A percentile compares a stretch with the other conserved stretches of the same genome.
Conservation (phyloP, 2,329 filamentous ascomycete species). For the Rhytidhysteron rufulum region DNA sequence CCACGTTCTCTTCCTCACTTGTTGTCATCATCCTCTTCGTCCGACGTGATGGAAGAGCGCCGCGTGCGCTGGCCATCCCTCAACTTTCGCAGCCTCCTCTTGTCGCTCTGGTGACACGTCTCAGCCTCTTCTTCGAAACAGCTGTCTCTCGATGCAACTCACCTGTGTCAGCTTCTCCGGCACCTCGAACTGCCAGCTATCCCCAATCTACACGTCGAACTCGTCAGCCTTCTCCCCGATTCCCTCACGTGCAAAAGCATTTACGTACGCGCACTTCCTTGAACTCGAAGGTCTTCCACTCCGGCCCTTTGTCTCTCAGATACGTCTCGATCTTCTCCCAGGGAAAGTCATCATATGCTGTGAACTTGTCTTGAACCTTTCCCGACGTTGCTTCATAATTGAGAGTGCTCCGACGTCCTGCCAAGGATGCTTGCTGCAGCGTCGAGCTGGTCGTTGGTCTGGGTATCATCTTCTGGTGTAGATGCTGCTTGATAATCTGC, state of each 20-base stretch:
- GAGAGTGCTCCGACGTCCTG: background rate
- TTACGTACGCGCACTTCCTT: background rate
- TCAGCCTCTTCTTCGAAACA: conserved; percentile 4
- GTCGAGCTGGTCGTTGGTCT: background rate
- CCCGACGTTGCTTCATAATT: background rate
- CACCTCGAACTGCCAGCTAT: conserved; percentile 14
- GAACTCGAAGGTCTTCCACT: background rate
- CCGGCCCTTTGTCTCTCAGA: background rate
- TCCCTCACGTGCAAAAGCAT: too few species aligned
- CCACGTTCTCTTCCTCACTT: background rate
- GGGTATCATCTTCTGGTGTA: too few species aligned
- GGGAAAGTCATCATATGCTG: background rate
- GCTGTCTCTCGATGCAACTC: conserved; percentile 3
- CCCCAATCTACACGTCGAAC: conserved; percentile 8
- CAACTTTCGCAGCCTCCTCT: conserved; percentile 8
- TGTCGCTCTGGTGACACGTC: conserved; percentile 7
- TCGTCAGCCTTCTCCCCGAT: too few species aligned
- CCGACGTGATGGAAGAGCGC: too few species aligned
- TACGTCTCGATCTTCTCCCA: conserved; percentile 1
- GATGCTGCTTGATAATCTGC: too few species aligned
- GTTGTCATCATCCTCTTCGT: conserved; percentile 3
- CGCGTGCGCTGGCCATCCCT: too few species aligned
- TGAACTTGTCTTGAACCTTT: background rate
- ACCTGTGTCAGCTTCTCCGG: conserved; percentile 11
- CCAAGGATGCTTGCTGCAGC: background rate